Percentiles rank a stretch among this genome's conserved stretches.
phyloP scores from a whole-genome alignment of 352 stramenopile genomes.

The Phytophthora crassamura region DNA sequence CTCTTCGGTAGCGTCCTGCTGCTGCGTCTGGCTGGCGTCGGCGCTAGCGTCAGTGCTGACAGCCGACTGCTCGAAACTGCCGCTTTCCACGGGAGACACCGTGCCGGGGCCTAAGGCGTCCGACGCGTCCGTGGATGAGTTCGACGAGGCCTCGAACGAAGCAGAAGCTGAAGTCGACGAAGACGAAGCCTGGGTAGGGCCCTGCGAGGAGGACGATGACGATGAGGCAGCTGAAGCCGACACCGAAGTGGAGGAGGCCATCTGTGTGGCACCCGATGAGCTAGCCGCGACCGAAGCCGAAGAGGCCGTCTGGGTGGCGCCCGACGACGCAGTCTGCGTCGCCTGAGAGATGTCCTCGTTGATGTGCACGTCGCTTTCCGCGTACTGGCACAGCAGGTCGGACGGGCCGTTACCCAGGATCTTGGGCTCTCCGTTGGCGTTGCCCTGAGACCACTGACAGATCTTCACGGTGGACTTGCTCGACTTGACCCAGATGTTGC shows the following conservation, averaged over 20 bases:
- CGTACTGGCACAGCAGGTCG: conserved; percentile 22
- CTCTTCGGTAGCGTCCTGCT: conserved; percentile 22
- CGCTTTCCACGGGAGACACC: conserved; percentile 21
- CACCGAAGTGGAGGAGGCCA: conserved; percentile 17
- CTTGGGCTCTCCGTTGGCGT: conserved; percentile 20
- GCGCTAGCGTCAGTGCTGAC: conserved; percentile 18
- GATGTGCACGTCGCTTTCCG: conserved; percentile 32
- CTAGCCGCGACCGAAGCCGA: conserved; percentile 7
- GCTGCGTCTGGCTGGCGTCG: conserved; percentile 17
- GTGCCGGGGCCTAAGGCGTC: conserved; percentile 21
- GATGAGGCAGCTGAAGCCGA: conserved; percentile 2
- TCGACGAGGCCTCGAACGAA: conserved; percentile 13
- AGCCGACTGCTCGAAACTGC: conserved; percentile 21
- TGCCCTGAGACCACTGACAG: conserved; percentile 36
- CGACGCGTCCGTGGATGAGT: conserved; percentile 22
- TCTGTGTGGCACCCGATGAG: conserved; percentile 10
- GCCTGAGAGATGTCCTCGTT: conserved; percentile 21
- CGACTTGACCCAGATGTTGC: conserved; percentile 44
- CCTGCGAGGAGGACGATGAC: conserved; percentile 10
- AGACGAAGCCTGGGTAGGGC: conserved; percentile 10
- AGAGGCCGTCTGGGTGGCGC: conserved; percentile 8
- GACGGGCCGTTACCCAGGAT: conserved; percentile 38
- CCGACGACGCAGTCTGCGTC: conserved; percentile 6
- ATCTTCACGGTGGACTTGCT: conserved; percentile 19
- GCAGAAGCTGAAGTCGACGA: conserved; percentile 9